These are phyloP conservation scores for Gymnopilus junonius DNA, from an alignment of 768 basidiomycete species.

Conservation along the genomic window DNA sequence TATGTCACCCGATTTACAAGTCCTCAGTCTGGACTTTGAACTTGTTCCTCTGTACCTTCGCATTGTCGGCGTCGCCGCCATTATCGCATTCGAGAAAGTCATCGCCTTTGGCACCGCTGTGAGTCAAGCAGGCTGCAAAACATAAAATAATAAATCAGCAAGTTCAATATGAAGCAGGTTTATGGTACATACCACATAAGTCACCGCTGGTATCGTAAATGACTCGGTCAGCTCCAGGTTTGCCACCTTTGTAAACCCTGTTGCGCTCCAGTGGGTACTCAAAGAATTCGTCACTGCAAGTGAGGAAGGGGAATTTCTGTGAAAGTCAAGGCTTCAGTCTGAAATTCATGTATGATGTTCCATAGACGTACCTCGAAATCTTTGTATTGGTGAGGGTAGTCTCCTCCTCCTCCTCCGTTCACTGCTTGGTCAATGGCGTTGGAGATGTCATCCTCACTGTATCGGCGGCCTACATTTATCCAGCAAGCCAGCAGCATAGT, in stretches of 20 bases:
- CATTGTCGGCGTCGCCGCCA: not conserved
- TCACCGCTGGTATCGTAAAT: not conserved
- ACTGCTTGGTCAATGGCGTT: not conserved
- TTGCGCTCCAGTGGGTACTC: not conserved
- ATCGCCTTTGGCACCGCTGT: not conserved
- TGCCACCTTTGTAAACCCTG: not conserved
- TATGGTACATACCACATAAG: not conserved
- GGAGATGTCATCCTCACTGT: not conserved
- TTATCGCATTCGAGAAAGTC: constrained; percentile 1
- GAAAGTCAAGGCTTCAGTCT: not conserved
- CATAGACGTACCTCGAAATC: not conserved
- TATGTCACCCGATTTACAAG: not conserved
- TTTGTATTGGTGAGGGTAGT: not conserved
- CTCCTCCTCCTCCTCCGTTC: not conserved
- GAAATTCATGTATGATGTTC: not conserved
- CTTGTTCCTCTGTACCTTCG: not conserved
- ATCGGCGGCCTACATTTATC: not conserved
- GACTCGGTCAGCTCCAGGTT: not conserved
- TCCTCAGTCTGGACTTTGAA: not conserved
- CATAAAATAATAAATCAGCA: not conserved
- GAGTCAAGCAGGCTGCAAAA: not conserved
- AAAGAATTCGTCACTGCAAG: not conserved
- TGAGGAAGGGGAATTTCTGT: not conserved
- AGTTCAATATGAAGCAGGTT: too few relatives aligned
- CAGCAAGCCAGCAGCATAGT: not conserved